Percentiles rank a stretch among this genome's conserved stretches.
These are phyloP conservation scores for Neospora caninum DNA, from an alignment of 169 alveolate species.

Conservation along the genomic window DNA sequence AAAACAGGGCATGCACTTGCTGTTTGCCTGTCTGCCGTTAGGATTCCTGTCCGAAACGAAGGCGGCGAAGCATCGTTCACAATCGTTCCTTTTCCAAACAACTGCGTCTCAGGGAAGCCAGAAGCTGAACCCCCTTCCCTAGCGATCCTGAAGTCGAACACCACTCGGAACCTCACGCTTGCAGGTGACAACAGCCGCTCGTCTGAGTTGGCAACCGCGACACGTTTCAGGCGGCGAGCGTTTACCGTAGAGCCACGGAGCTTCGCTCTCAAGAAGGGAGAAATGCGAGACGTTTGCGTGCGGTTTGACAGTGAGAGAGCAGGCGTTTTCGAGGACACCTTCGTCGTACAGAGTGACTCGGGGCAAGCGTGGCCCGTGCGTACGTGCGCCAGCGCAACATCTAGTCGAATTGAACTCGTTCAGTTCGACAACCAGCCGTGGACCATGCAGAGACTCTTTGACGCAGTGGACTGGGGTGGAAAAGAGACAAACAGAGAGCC, in stretches of 20 bases:
- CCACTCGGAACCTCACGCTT: too few relatives aligned
- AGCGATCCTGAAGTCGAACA: too few relatives aligned
- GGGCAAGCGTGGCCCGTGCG: slow-evolving; percentile 27
- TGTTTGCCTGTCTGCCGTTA: background rate
- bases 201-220: too few relatives aligned
- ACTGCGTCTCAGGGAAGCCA: background rate
- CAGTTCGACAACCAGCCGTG: background rate
- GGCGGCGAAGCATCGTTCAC: slow-evolving; percentile 23
- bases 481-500: background rate
- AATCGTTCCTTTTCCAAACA: background rate
- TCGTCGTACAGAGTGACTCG: background rate
- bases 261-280: background rate
- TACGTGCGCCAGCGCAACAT: background rate
- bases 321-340: background rate
- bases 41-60: slow-evolving; percentile 7
- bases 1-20: too few relatives aligned
- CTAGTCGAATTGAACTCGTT: background rate
- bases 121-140: background rate
- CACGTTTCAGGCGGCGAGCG: background rate
- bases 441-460: background rate
- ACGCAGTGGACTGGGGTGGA: background rate
- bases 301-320: background rate
- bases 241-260: background rate
- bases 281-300: background rate
- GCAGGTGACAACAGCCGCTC: too few relatives aligned